These are phyloP conservation scores for Baffinella frigidus DNA, from an alignment of 208 protist species.

Conservation along the genomic window DNA sequence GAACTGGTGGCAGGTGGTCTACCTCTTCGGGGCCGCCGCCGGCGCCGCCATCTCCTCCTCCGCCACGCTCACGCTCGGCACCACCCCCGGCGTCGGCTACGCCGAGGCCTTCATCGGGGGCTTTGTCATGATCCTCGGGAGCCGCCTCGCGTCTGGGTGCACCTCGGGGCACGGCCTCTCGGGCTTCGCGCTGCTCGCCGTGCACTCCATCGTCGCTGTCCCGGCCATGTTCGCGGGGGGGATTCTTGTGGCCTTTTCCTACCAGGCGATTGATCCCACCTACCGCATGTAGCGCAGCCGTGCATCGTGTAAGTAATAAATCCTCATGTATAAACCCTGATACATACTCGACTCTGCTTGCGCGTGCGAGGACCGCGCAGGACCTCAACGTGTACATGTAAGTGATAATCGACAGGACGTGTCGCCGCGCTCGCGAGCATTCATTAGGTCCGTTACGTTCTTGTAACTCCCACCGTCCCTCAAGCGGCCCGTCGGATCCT, in stretches of 20 bases:
- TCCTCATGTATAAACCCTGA: too few relatives aligned
- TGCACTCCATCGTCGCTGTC: background rate
- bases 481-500: too few relatives aligned
- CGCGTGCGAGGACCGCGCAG: too few relatives aligned
- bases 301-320: too few relatives aligned
- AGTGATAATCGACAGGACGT: too few relatives aligned
- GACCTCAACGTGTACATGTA: too few relatives aligned
- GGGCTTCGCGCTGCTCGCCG: conserved; percentile 2
- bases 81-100: background rate
- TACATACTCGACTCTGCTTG: too few relatives aligned
- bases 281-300: too few relatives aligned
- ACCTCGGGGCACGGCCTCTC: conserved; percentile 45
- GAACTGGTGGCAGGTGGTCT: conserved; percentile 41
- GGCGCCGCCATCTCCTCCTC: background rate
- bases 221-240: conserved; percentile 42
- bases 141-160: conserved; percentile 2
- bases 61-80: background rate
- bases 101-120: conserved; percentile 22
- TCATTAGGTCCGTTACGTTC: too few relatives aligned
- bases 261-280: too few relatives aligned
- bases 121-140: conserved; percentile 52
- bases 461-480: too few relatives aligned
- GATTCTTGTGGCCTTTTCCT: background rate
- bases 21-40: background rate
- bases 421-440: too few relatives aligned